Conservation (phyloP, 352 stramenopile genomes). For the Saprolegnia parasitica region DNA sequence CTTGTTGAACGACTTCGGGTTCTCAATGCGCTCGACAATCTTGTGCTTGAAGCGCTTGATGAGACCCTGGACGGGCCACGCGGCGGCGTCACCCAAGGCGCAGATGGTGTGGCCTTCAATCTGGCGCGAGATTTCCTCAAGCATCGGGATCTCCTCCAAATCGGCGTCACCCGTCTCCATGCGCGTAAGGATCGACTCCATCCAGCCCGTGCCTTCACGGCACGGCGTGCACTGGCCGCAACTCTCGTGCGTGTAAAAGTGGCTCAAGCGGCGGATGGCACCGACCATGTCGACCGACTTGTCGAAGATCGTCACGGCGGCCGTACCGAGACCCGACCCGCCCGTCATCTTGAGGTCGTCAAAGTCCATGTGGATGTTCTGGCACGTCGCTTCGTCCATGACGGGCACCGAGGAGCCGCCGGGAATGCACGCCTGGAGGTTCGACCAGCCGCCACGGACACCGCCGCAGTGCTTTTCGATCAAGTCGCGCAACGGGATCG, state of each 20-base stretch:
- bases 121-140: slow-evolving; percentile 98
- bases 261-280: slow-evolving; percentile 96
- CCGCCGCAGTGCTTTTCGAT: slow-evolving; percentile 99
- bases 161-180: slow-evolving; percentile 98
- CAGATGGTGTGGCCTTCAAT: slow-evolving; percentile 99
- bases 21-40: slow-evolving; percentile 96
- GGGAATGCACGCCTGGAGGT: slow-evolving; percentile 97
- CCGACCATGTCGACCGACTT: slow-evolving; percentile 99
- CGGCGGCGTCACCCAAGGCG: slow-evolving; percentile 97
- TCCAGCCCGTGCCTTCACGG: slow-evolving; percentile 96
- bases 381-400: slow-evolving; percentile 88
- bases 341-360: slow-evolving; percentile 95
- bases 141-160: slow-evolving; percentile 98
- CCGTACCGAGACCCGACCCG: slow-evolving; percentile 95
- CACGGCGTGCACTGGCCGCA: slow-evolving; percentile 99
- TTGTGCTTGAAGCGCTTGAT: slow-evolving; percentile 99
- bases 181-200: slow-evolving; percentile 96
- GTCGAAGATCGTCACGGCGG: slow-evolving; percentile 99
- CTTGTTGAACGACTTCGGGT: slow-evolving; percentile 91
- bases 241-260: slow-evolving; percentile 99
- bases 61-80: slow-evolving; percentile 99
- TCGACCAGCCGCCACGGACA: slow-evolving; percentile 98
- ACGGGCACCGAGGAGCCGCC: slow-evolving; percentile 96
- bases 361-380: slow-evolving; percentile 99
- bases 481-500: slow-evolving; percentile 95